These are phyloP conservation scores for Pythium grandisporangium DNA, from an alignment of 352 stramenopile species.

Conservation along the genomic window DNA sequence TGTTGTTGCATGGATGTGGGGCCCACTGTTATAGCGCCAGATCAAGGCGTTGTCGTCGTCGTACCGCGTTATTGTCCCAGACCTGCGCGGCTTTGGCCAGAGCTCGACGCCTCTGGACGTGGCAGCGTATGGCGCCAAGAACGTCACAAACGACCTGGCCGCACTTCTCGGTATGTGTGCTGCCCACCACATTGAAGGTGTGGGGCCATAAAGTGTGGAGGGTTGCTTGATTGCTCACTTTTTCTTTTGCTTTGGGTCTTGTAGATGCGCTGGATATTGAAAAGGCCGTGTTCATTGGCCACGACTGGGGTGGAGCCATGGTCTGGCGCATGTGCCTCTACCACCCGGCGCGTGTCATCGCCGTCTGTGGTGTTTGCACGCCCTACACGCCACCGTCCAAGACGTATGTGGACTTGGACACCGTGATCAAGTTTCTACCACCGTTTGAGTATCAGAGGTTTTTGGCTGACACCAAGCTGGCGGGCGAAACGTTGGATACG, in stretches of 20 bases:
- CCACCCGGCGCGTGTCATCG: constrained; percentile 45
- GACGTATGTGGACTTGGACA: constrained; percentile 26
- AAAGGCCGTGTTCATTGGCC: constrained; percentile 58
- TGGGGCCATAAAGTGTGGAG: background rate
- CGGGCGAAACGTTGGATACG: constrained; percentile 26
- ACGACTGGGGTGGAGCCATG: constrained; percentile 61
- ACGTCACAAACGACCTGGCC: constrained; percentile 40
- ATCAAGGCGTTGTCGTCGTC: constrained; percentile 31
- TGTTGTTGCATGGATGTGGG: constrained; percentile 4
- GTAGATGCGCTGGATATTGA: constrained; percentile 54
- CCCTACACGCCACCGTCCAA: constrained; percentile 43
- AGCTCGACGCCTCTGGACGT: constrained; percentile 37
- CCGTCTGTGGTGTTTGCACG: constrained; percentile 53
- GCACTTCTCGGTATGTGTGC: constrained; percentile 27
- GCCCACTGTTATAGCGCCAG: constrained; percentile 47
- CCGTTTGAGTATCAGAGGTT: constrained; percentile 64
- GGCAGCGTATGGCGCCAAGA: constrained; percentile 45
- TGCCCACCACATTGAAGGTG: too few relatives aligned
- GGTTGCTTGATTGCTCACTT: background rate
- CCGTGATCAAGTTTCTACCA: constrained; percentile 31
- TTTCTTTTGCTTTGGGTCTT: background rate
- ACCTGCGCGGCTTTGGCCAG: constrained; percentile 53
- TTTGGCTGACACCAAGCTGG: constrained; percentile 25
- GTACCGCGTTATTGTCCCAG: constrained; percentile 53
- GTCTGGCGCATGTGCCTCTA: constrained; percentile 68